These are phyloP conservation scores for Fusarium temperatum DNA, from an alignment of 2,329 filamentous ascomycete genomes.

Conservation along the genomic window DNA sequence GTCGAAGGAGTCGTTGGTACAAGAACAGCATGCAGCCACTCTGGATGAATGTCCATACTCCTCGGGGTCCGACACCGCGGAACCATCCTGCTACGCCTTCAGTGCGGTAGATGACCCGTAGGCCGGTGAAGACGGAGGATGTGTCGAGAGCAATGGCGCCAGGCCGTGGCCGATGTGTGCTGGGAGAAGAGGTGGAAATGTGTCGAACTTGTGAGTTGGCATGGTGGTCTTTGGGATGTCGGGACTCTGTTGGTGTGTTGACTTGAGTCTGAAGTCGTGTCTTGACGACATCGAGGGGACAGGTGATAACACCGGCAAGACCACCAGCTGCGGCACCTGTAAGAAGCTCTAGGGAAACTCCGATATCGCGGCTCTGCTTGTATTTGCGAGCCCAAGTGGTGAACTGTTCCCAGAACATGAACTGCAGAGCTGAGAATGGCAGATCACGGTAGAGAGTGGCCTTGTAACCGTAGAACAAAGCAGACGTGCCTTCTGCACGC, in stretches of 20 bases:
- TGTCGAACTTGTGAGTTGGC: slow-evolving; percentile 66
- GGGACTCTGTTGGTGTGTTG: slow-evolving; percentile 48
- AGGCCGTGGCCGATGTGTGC: slow-evolving; percentile 80
- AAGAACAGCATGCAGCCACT: slow-evolving; percentile 96
- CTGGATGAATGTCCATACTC: slow-evolving; percentile 97
- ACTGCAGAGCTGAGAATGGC: slow-evolving; percentile 95
- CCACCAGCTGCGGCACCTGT: slow-evolving; percentile 92
- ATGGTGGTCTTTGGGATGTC: slow-evolving; percentile 48
- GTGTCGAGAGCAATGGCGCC: slow-evolving; percentile 86
- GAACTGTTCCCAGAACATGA: slow-evolving; percentile 98
- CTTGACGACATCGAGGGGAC: slow-evolving; percentile 96
- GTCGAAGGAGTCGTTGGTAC: slow-evolving; percentile 86
- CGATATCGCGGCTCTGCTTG: slow-evolving; percentile 84
- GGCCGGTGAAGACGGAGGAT: slow-evolving; percentile 84
- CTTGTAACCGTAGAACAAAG: slow-evolving; percentile 96
- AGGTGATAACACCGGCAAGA: slow-evolving; percentile 92
- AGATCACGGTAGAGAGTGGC: slow-evolving; percentile 94
- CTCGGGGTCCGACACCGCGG: slow-evolving; percentile 89
- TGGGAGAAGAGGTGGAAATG: slow-evolving; percentile 91
- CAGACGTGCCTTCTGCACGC: slow-evolving; percentile 80
- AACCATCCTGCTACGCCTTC: slow-evolving; percentile 94
- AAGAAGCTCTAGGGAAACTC: slow-evolving; percentile 82
- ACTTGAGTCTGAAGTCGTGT: slow-evolving; percentile 95
- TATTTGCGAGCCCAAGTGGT: slow-evolving; percentile 82
- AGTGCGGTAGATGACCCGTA: slow-evolving; percentile 87